Percentiles rank a stretch among this genome's conserved stretches.
phyloP scores from a whole-genome alignment of 768 basidiomycete species.

The Tulasnella calospora region DNA sequence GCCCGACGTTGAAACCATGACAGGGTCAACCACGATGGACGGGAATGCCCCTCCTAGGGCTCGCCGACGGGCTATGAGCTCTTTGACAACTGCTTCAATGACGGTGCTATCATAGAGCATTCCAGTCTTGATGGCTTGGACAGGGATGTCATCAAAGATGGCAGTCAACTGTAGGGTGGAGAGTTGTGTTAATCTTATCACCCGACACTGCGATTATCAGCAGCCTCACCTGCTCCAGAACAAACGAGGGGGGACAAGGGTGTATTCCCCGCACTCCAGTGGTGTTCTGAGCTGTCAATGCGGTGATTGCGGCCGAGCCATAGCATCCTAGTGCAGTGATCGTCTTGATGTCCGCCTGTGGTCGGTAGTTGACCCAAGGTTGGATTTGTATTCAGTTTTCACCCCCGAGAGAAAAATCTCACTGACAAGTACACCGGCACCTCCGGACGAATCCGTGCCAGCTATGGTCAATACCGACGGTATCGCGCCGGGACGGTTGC shows the following conservation, averaged over 20 bases:
- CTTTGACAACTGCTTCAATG: constrained; percentile 48
- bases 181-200: neutral
- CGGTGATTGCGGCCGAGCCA: constrained; percentile 77
- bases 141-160: constrained; percentile 65
- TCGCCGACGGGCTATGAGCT: constrained; percentile 42
- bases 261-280: constrained; percentile 73
- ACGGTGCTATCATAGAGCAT: constrained; percentile 70
- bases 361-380: too few relatives aligned
- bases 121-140: constrained; percentile 78
- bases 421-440: constrained; percentile 82
- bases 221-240: constrained; percentile 60
- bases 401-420: neutral
- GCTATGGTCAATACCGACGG: constrained; percentile 59
- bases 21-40: constrained; percentile 73
- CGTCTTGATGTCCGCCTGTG: constrained; percentile 79
- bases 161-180: constrained; percentile 52
- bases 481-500: constrained; percentile 32
- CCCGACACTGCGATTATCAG: neutral
- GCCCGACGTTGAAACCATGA: constrained; percentile 86
- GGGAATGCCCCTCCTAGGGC: constrained; percentile 33
- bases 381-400: neutral
- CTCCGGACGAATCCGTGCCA: constrained; percentile 77
- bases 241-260: constrained; percentile 60
- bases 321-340: constrained; percentile 75
- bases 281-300: constrained; percentile 86